Evolutionary conservation across 768 basidiomycete species (phyloP), one percentile per base, ranked within the genome.

Genomic region (Tylopilus intermedius): DNA sequence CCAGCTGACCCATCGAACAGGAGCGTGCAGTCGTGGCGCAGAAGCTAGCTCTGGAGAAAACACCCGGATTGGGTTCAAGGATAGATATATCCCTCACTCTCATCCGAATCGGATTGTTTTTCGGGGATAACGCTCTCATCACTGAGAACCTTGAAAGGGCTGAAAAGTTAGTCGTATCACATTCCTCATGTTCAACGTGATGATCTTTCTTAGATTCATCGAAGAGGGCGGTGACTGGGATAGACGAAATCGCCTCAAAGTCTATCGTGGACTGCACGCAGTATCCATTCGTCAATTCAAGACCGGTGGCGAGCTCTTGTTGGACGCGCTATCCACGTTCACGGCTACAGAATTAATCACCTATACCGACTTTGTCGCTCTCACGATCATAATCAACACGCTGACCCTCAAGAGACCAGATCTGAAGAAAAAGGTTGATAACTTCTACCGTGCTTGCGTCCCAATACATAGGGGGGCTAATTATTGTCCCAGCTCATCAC

Each of bases 221-320:
- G 94, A 97, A 61, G 81, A 92, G 67, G 95, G 95, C 0, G 95
- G 95, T 42, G 95, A 99, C 72, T 99, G 95, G 95, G 95, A 99
- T 68, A 78, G 95, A 49, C 82, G 94, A 37, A 99, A 97, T 70
- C 82, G 95, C 42, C 81, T 97, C 62, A 99, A 99, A 71, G 95
- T 97, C 39, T 99, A 98, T 74, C 82, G 83, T 47, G 94, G 88
- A 45, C 74, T 96, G 0, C 88, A 95, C 64, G 75, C 86, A 41
- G 72, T 94, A 30, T 88, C 90, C 29, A 86, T 90, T 55, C 86
- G 95, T n/a, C 86, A 94, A 62, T 97, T 97, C 37, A 86, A 90
- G 63, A 81, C 80, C 18, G 93, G 83, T 5, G 84, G 84, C n/a
- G 83, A 86, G 35, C 81, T 96, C 9, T 76, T 98, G 53, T 80